Evolutionary conservation across 768 basidiomycete species (phyloP).

Genomic region (Galerina sulciceps): DNA sequence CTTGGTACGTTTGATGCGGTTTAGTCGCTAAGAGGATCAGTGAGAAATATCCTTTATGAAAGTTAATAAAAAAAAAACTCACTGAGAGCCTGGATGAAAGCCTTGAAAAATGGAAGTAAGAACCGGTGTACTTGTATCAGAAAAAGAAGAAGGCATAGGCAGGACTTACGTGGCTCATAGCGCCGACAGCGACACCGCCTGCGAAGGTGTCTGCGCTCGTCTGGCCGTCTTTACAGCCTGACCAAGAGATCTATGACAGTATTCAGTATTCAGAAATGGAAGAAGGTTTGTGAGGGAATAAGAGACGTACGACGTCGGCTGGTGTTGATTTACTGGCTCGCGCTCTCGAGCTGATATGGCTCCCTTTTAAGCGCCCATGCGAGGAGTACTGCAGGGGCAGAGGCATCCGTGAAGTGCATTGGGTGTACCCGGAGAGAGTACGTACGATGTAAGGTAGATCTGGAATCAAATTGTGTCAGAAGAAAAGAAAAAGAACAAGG

Average conservation of each 20-base stretch:
- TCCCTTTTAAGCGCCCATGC: constrained; percentile 55
- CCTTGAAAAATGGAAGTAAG: constrained; percentile 41
- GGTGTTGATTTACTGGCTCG: constrained; percentile 52
- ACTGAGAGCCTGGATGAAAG: constrained; percentile 61
- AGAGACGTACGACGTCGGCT: constrained; percentile 68
- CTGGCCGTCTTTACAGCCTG: constrained; percentile 72
- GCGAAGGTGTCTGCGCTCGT: constrained; percentile 75
- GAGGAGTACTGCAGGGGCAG: constrained; percentile 52
- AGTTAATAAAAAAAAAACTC: constrained; percentile 12
- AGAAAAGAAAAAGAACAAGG: neutral
- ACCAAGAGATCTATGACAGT: constrained; percentile 63
- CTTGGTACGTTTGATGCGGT: constrained; percentile 67
- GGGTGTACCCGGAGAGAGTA: neutral
- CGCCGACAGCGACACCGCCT: constrained; percentile 69
- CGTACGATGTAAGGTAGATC: constrained; percentile 57
- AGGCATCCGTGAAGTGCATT: neutral
- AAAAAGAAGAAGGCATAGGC: neutral
- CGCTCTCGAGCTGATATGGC: constrained; percentile 37
- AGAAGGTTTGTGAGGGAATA: neutral
- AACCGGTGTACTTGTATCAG: neutral
- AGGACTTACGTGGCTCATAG: constrained; percentile 81
- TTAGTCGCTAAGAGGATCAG: constrained; percentile 31
- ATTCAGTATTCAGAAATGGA: neutral
- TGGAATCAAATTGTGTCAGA: constrained; percentile 8
- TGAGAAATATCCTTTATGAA: neutral